phyloP scores from a whole-genome alignment of 2,329 filamentous ascomycete genomes.

The Juglanconis juglandina region DNA sequence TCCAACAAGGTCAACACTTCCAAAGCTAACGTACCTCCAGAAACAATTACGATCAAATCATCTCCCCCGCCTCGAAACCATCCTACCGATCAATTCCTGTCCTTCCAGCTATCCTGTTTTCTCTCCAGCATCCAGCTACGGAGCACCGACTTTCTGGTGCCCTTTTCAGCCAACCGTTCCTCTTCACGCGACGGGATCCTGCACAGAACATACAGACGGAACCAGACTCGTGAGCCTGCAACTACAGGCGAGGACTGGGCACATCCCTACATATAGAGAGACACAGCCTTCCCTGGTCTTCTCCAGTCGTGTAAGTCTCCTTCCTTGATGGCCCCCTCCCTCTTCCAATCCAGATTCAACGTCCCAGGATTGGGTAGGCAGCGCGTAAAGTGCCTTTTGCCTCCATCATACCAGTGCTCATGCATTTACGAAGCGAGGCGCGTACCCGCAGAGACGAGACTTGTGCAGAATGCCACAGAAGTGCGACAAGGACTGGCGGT shows the following conservation, averaged over 20 bases:
- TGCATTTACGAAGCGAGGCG: too few species aligned
- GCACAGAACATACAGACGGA: neutral
- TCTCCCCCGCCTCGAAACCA: too few species aligned
- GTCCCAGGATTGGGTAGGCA: too few species aligned
- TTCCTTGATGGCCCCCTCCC: neutral
- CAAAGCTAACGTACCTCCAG: too few species aligned
- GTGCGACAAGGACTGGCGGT: neutral
- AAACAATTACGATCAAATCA: too few species aligned
- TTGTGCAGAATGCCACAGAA: neutral
- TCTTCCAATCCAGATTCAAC: neutral
- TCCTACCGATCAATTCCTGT: too few species aligned
- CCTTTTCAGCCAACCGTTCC: neutral
- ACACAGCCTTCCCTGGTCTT: neutral
- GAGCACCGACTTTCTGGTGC: neutral
- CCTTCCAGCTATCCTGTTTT: neutral
- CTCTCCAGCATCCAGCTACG: neutral
- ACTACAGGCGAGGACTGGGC: neutral
- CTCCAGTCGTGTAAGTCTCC: neutral
- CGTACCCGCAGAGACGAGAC: neutral
- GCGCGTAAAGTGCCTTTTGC: too few species aligned
- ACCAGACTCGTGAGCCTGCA: neutral
- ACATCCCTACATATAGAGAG: neutral
- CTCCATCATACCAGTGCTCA: too few species aligned
- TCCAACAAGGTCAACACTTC: too few species aligned
- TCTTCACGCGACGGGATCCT: neutral